Percentiles rank a stretch among this genome's conserved stretches.
phyloP scores from a whole-genome alignment of 2,329 filamentous ascomycete species.

The Ophiostoma sp. region DNA sequence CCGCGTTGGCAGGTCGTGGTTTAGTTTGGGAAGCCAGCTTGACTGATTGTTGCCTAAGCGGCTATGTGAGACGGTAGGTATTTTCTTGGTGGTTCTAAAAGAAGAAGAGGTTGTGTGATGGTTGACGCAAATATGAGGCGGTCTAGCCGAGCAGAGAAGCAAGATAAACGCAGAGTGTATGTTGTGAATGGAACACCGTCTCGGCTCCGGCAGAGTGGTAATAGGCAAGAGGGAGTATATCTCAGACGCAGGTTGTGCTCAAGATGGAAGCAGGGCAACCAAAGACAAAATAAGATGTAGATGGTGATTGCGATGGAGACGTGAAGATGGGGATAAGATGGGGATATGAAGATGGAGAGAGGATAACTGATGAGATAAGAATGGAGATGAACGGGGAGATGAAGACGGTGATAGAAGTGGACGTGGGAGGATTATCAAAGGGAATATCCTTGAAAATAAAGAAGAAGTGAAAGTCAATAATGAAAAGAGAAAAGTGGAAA shows the following conservation, averaged over 20 bases:
- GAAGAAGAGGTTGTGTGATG: conserved; percentile 4
- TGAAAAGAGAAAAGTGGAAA: conserved; percentile 8
- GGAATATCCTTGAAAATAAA: neutral
- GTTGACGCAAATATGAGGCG: conserved; percentile 9
- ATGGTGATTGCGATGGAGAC: neutral
- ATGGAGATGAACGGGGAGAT: neutral
- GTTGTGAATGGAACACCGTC: conserved; percentile 18
- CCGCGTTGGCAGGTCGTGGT: conserved; percentile 21
- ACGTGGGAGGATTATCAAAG: neutral
- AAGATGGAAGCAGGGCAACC: neutral
- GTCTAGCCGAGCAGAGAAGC: neutral
- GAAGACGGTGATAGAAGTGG: conserved; percentile 19
- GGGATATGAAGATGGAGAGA: neutral
- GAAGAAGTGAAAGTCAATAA: conserved; percentile 2
- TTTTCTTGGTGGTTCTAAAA: neutral
- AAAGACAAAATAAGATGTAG: neutral
- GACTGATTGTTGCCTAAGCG: neutral
- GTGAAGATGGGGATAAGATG: neutral
- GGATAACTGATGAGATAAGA: neutral
- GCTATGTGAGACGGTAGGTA: neutral
- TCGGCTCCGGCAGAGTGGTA: conserved; percentile 3
- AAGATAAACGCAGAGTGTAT: neutral
- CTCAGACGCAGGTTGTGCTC: neutral
- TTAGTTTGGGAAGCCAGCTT: conserved; percentile 22
- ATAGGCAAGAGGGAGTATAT: neutral